phyloP scores from a whole-genome alignment of 2,329 filamentous ascomycete genomes.

The Venturia asperata region DNA sequence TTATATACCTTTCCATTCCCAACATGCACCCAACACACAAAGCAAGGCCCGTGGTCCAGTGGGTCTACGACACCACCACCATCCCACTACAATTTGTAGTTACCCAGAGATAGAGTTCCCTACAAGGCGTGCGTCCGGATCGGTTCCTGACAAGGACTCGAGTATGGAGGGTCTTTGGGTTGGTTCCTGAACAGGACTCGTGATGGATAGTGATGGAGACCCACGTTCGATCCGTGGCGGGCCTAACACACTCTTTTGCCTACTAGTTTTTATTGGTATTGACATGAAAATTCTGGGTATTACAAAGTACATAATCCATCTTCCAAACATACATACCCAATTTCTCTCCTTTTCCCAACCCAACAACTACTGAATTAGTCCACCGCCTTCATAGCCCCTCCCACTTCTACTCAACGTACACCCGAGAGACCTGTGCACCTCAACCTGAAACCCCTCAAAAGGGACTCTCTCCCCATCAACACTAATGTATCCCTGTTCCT shows the following conservation, averaged over 20 bases:
- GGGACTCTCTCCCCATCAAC: conserved; percentile 86
- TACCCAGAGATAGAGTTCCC: no score
- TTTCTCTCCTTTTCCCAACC: neutral
- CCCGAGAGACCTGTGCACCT: conserved; percentile 75
- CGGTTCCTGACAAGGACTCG: neutral
- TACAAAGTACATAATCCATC: neutral
- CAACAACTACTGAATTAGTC: neutral
- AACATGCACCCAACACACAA: no score
- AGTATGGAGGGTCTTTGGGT: no score
- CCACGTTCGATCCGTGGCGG: neutral
- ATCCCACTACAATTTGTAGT: neutral
- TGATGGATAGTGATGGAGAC: neutral
- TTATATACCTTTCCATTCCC: no score
- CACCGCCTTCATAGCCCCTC: conserved; percentile 12
- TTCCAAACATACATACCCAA: neutral
- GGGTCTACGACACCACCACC: neutral
- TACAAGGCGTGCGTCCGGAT: neutral
- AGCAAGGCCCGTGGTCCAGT: neutral
- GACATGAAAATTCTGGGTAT: neutral
- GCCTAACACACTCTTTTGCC: neutral
- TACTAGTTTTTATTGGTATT: no score
- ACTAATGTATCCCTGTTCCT: conserved; percentile 75
- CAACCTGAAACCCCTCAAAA: conserved; percentile 85
- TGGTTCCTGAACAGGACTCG: neutral
- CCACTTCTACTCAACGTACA: conserved; percentile 53